Conservation (phyloP, 2,329 filamentous ascomycete species). For the Pestalotiopsis fici region DNA sequence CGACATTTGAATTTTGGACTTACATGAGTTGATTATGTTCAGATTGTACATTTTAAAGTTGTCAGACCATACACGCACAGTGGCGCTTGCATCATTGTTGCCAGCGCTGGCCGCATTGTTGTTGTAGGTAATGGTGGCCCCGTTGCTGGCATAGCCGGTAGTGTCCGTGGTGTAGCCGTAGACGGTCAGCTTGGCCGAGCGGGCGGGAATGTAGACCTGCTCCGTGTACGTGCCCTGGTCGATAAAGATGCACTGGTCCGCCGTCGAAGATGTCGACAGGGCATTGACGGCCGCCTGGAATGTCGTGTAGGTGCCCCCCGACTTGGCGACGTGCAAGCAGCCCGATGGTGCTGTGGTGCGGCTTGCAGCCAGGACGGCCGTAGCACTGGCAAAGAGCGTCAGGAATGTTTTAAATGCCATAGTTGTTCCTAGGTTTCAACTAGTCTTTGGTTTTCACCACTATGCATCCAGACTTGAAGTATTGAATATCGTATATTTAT, state of each 20-base stretch:
- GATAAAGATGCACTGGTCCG: constrained; percentile 63
- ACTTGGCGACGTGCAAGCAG: constrained; percentile 48
- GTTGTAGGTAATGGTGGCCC: constrained; percentile 52
- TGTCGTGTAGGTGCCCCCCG: constrained; percentile 34
- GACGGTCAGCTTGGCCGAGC: constrained; percentile 51
- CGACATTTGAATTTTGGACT: background rate
- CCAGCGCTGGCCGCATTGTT: constrained; percentile 45
- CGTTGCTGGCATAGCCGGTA: constrained; percentile 53
- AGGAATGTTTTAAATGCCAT: constrained; percentile 9
- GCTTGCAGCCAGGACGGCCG: constrained; percentile 27
- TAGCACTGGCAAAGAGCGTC: background rate
- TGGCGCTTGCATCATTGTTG: constrained; percentile 54
- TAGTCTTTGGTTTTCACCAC: background rate
- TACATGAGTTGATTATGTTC: constrained; percentile 46
- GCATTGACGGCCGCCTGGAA: constrained; percentile 60
- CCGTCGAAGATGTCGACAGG: constrained; percentile 50
- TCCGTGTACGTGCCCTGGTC: constrained; percentile 60
- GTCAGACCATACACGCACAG: constrained; percentile 42
- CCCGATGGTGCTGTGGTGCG: constrained; percentile 45
- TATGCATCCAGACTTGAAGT: too few species aligned
- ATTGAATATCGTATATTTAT: background rate
- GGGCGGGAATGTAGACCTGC: constrained; percentile 54
- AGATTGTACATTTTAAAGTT: constrained; percentile 65
- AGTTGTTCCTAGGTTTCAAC: background rate
- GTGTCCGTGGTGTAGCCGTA: constrained; percentile 61